phyloP scores from a whole-genome alignment of 305 asterid species.

The Solanum hybrid region DNA sequence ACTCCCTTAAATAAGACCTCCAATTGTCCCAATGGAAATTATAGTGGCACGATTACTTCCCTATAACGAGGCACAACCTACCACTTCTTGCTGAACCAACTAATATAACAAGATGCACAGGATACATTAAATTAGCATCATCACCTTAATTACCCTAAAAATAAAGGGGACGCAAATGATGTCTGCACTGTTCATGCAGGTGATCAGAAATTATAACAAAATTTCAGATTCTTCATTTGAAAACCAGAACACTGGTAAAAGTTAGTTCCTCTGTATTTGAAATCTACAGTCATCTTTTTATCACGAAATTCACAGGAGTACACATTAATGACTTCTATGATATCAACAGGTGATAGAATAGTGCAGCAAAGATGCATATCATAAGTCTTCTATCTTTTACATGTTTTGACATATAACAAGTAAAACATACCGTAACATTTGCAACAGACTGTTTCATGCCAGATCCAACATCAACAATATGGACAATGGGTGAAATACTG shows the following conservation, averaged over 20 bases:
- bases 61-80: not conserved
- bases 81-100: not conserved
- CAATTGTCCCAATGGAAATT: not conserved
- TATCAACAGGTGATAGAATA: not conserved
- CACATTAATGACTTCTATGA: not conserved
- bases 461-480: conserved; percentile 86
- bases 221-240: not conserved
- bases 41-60: not conserved
- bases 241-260: not conserved
- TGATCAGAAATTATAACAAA: not conserved
- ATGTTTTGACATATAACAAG: conserved; percentile 4
- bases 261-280: not conserved
- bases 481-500: conserved; percentile 77
- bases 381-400: not conserved
- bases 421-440: conserved; percentile 65
- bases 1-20: not conserved
- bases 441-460: conserved; percentile 61
- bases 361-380: not conserved
- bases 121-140: not conserved
- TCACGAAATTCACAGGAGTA: not conserved
- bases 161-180: not conserved
- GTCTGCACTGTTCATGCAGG: not conserved
- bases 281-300: not conserved
- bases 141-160: not conserved
- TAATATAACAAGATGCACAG: not conserved